Percentiles rank a stretch among this genome's conserved stretches.
phyloP scores from a whole-genome alignment of 2,329 filamentous ascomycete genomes.

The Mycogone perniciosa region DNA sequence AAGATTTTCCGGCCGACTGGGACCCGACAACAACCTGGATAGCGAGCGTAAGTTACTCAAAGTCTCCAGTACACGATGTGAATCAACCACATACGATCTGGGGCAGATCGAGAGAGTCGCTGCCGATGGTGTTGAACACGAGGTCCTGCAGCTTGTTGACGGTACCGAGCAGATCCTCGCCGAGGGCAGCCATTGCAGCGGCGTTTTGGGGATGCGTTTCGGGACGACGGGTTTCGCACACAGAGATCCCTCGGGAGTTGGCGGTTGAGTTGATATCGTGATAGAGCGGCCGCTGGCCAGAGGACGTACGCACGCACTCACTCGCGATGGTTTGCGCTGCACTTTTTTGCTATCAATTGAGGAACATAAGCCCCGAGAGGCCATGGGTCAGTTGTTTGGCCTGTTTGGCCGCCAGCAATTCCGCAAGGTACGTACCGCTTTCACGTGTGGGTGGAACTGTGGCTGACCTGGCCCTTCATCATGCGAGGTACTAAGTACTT shows the following conservation, averaged over 20 bases:
- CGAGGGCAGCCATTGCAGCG: constrained; percentile 76
- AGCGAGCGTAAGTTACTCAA: constrained; percentile 9
- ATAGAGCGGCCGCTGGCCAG: constrained; percentile 5
- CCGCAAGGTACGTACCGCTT: constrained; percentile 6
- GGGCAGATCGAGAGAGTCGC: constrained; percentile 92
- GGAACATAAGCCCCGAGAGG: constrained; percentile 6
- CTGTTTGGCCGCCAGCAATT: constrained; percentile 3
- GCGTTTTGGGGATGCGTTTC: constrained; percentile 7
- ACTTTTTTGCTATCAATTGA: constrained; percentile 8
- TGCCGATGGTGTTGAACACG: constrained; percentile 99
- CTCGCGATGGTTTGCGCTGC: constrained; percentile 12
- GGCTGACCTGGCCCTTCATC: constrained; percentile 1
- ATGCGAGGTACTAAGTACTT: constrained; percentile 3
- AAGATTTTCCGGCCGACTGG: constrained; percentile 97
- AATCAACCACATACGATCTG: constrained; percentile 71
- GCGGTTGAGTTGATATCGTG: not conserved
- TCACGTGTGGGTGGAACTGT: constrained; percentile 11
- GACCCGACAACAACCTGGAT: constrained; percentile 91
- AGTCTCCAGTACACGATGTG: no score
- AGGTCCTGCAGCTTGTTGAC: constrained; percentile 98
- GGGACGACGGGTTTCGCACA: constrained; percentile 1
- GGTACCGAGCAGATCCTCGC: constrained; percentile 88
- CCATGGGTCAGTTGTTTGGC: not conserved
- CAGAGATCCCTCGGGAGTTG: not conserved
- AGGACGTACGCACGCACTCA: constrained; percentile 2